Conservation (phyloP, 2,329 filamentous ascomycete genomes). For the Rhynchosporium secalis region DNA sequence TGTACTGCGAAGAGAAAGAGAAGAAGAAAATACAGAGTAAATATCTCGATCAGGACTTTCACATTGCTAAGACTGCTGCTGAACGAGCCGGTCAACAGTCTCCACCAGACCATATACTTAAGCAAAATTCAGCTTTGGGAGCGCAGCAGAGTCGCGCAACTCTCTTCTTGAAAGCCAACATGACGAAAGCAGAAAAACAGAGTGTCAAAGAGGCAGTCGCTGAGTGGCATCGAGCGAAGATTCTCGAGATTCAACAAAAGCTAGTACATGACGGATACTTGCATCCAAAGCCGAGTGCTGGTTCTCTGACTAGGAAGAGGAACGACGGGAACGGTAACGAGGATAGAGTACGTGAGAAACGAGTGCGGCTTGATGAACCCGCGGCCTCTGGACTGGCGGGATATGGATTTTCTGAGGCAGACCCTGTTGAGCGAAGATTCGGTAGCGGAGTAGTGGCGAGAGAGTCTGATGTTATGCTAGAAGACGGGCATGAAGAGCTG, state of each 20-base stretch:
- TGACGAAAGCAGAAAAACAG: background rate
- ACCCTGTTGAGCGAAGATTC: too few species aligned
- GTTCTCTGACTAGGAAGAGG: background rate
- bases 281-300: background rate
- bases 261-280: background rate
- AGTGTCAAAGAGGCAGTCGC: background rate
- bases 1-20: background rate
- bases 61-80: too few species aligned
- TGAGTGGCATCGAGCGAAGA: background rate
- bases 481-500: too few species aligned
- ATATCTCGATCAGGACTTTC: too few species aligned
- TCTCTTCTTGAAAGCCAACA: too few species aligned
- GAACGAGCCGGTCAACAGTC: too few species aligned
- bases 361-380: background rate
- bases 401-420: background rate
- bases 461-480: too few species aligned
- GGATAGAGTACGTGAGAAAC: background rate
- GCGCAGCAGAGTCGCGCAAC: background rate
- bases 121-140: background rate
- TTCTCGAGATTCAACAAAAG: background rate
- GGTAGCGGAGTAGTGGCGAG: too few species aligned
- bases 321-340: background rate
- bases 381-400: background rate
- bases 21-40: too few species aligned
- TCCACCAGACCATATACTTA: too few species aligned